Evolutionary conservation across 2,329 filamentous ascomycete genomes (phyloP), one percentile per base, ranked within the genome.

Genomic region (Colletotrichum coccodes): DNA sequence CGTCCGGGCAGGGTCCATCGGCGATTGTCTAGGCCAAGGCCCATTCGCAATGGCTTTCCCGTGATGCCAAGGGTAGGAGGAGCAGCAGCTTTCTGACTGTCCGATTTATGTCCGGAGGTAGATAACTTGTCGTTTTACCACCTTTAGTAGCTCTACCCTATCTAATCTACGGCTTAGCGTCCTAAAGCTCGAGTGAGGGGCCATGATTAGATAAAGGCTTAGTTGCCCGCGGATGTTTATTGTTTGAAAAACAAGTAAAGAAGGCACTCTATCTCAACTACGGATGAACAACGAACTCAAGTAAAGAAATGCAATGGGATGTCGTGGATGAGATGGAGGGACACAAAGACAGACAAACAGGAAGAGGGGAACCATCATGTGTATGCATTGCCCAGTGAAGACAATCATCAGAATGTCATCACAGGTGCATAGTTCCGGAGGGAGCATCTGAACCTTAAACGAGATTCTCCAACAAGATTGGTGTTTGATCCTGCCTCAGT

Each of bases 31-130:
- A 49, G 52, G 67, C 58, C 63, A 63, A 59, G 67, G 28, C 23
- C 30, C 36, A 23, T 21, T 49, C 38, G 52, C 46, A 21, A 70
- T 26, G 60, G 58, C 58, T 53, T 47, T 63, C 60, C 64, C 52
- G 58, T 52, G 60, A 32, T 53, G 67, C 54, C 66, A 65, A 68
- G 66, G 49, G 26, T 28, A 7, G 30, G 30, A 46, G 50, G 34
- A 8, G 36, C 50, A 36, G 52, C 52, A 32, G 28, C 38, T 58
- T 14, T 32, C 44, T 36, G 46, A 64, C 40, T 54, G 38, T 54
- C 66, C 66, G 66, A 69, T 64, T 65, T 69, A 69, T 69, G 66
- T 69, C 66, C 66, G 66, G 36, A 12, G 40, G 32, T 44, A 28
- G 26, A 11, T 30, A 36, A 3, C 18, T 12, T 42, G 23, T 34